phyloP scores from a whole-genome alignment of 2,329 filamentous ascomycete genomes.

The Metarhizium sp. region DNA sequence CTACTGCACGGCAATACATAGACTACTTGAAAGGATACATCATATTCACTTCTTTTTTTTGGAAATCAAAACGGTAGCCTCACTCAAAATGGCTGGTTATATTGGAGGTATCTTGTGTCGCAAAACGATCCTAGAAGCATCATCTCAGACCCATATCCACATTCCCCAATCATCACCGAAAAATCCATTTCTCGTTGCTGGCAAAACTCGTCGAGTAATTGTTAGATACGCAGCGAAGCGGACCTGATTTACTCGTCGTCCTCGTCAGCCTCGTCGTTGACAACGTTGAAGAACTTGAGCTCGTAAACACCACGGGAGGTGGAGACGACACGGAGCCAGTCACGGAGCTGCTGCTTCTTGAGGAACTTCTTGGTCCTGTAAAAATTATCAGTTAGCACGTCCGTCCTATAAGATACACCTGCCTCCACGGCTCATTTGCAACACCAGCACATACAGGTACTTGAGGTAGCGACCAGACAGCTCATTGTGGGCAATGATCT shows the following conservation, averaged over 20 bases:
- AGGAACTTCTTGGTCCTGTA: constrained; percentile 99
- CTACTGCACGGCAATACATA: neutral
- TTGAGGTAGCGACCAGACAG: constrained; percentile 99
- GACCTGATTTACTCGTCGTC: constrained; percentile 79
- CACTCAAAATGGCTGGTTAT: constrained; percentile 13
- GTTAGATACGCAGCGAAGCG: constrained; percentile 4
- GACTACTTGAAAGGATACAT: neutral
- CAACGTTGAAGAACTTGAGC: constrained; percentile 99
- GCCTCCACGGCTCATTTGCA: no score
- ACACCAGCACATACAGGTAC: constrained; percentile 69
- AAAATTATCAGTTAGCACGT: neutral
- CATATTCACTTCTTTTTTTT: neutral
- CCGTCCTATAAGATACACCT: no score
- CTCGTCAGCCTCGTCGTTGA: constrained; percentile 95
- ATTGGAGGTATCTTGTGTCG: constrained; percentile 11
- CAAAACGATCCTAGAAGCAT: neutral
- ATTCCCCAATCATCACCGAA: neutral
- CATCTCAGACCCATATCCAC: neutral
- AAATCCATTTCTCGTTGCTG: constrained; percentile 1
- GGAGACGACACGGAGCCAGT: constrained; percentile 98
- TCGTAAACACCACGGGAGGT: constrained; percentile 98
- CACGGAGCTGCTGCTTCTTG: constrained; percentile 99
- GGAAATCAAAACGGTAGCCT: neutral
- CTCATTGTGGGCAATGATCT: constrained; percentile 94
- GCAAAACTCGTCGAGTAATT: constrained; percentile 2